phyloP scores from a whole-genome alignment of 768 basidiomycete species.

The Sarcodon aspratus region DNA sequence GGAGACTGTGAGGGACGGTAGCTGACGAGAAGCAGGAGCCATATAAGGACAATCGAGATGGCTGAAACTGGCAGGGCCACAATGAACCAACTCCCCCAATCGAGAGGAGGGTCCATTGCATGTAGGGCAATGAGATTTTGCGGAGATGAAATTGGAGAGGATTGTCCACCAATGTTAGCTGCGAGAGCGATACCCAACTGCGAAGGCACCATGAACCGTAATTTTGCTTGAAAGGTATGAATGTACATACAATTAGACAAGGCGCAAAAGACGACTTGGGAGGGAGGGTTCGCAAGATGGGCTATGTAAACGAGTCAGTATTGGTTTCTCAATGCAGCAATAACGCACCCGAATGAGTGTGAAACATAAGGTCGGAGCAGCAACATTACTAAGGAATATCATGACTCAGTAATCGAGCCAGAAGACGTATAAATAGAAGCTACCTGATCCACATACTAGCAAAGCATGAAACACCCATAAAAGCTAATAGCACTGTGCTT shows the following conservation, averaged over 20 bases:
- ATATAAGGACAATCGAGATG: constrained; percentile 81
- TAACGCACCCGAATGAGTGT: constrained; percentile 78
- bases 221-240: background rate
- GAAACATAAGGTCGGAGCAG: constrained; percentile 95
- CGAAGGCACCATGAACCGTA: constrained; percentile 2
- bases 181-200: constrained; percentile 96
- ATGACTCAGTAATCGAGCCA: background rate
- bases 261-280: constrained; percentile 80
- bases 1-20: constrained; percentile 69
- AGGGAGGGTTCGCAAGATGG: constrained; percentile 86
- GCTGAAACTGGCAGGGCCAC: constrained; percentile 88
- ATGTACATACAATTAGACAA: constrained; percentile 70
- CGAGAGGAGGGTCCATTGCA: constrained; percentile 76
- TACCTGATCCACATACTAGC: constrained; percentile 99
- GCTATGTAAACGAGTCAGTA: constrained; percentile 35
- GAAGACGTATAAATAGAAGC: constrained; percentile 4
- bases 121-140: constrained; percentile 91
- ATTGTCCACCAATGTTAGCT: constrained; percentile 95
- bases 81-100: constrained; percentile 90
- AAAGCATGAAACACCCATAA: constrained; percentile 96
- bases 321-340: background rate
- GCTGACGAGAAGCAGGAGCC: constrained; percentile 76
- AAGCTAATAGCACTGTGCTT: constrained; percentile 76
- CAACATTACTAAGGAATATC: constrained; percentile 69
- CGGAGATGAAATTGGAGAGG: constrained; percentile 94